Base-by-base conservation (phyloP, 192 early-diverging fungal genomes). In the Rhizoclosmatium globosum region DNA sequence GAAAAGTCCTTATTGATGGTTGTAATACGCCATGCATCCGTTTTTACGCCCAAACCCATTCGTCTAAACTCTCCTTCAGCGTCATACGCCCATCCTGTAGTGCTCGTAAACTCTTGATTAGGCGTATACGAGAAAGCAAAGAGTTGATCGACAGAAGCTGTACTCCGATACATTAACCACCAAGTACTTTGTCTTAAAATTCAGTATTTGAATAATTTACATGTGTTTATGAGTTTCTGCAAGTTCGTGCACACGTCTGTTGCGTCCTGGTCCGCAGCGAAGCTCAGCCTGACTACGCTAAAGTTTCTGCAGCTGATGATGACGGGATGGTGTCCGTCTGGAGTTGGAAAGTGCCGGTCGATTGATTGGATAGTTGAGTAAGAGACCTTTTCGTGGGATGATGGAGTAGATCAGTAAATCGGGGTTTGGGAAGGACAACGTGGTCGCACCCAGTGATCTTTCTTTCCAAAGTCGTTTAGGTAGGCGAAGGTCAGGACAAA, bases 351-450 rank as follows among this genome's bases (percentile, higher is more conserved):
- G 60, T 85, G 84, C 23, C 92, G 88, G 74, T 94, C 92, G 3
- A 95, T 92, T 21, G 92, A 91, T 79, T 94, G 93, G 38, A 98
- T 92, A 53, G 93, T 88, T 19, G 95, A 92, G 79, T 96, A 97
- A 41, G 89, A 89, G n/a, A 96, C 89, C 95, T 69, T 57, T 31
- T 31, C 31, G 31, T 31, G 31, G 31, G 31, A 31, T 31, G n/a
- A 19, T 6, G 44, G 44, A 69, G 11, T 13, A 23, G 31, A 31
- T 64, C 21, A 64, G 62, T 64, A 31, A 11, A 11, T 13, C n/a
- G n/a, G 62, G 39, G 9, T n/a, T 9, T 15, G 19, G 53, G 53
- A 56, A 56, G 53, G 11, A 56, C 53, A n/a, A n/a, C 11, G 60
- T 0, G 43, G 59, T 42, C 72, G 59, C 7, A 74, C 72, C 72